Conservation (phyloP, 2,329 filamentous ascomycete species). For the Aspergillus udagawae region DNA sequence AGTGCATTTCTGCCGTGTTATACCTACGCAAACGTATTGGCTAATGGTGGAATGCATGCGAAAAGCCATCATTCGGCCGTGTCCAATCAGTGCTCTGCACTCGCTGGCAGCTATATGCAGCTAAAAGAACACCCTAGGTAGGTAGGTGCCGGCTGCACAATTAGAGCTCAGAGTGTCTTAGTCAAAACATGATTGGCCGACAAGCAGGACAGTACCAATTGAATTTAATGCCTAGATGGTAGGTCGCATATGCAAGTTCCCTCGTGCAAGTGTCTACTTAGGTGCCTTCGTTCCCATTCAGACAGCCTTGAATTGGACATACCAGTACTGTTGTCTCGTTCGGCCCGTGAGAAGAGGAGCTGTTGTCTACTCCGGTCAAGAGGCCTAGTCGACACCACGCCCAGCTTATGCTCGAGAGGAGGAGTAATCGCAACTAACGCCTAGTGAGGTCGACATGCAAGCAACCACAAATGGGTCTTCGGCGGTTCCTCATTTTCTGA, state of each 20-base stretch:
- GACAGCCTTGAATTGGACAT: neutral
- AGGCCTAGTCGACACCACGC: too few relatives aligned
- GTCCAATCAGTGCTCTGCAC: slow-evolving; percentile 23
- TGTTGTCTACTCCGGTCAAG: neutral
- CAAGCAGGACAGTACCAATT: neutral
- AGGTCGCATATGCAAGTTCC: neutral
- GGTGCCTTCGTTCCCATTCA: neutral
- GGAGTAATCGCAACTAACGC: neutral
- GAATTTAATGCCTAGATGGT: neutral
- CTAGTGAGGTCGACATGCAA: too few relatives aligned
- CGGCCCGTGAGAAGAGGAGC: too few relatives aligned
- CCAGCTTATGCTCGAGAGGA: neutral
- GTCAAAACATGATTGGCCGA: neutral
- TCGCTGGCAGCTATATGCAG: slow-evolving; percentile 25
- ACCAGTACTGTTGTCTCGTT: neutral
- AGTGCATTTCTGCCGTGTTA: slow-evolving; percentile 16
- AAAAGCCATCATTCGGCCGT: slow-evolving; percentile 17
- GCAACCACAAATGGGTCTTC: too few relatives aligned
- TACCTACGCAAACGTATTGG: slow-evolving; percentile 23
- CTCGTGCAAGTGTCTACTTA: neutral
- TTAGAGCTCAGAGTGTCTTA: neutral
- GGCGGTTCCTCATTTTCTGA: too few relatives aligned
- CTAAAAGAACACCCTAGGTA: slow-evolving; percentile 18
- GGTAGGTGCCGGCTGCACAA: neutral
- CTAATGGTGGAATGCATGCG: slow-evolving; percentile 16